Percentiles rank a stretch among this genome's conserved stretches.
phyloP scores from a whole-genome alignment of 1,284 basidiomycete species.

The Ustanciosporium gigantosporum region DNA sequence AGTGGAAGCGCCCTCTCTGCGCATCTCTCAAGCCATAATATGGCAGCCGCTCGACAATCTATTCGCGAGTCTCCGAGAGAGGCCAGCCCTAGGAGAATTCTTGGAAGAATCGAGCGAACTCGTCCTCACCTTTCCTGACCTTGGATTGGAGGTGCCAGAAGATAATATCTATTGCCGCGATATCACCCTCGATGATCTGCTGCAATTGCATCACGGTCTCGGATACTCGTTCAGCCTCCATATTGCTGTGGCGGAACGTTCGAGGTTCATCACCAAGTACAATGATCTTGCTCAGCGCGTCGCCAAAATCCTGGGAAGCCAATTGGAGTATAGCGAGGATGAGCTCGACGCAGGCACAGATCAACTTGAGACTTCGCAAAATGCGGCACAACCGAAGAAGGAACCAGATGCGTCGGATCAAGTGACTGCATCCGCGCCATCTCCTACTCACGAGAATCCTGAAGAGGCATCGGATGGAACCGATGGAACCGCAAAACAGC shows the following conservation, averaged over 20 bases:
- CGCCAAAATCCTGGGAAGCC: slow-evolving; percentile 22
- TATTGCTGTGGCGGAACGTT: slow-evolving; percentile 41
- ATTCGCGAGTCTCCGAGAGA: slow-evolving; percentile 47
- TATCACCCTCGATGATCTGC: slow-evolving; percentile 50
- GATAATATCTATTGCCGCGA: slow-evolving; percentile 56
- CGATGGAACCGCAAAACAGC: too few relatives aligned
- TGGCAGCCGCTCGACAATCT: slow-evolving; percentile 51
- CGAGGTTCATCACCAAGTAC: slow-evolving; percentile 54
- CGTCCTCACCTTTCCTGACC: slow-evolving; percentile 43
- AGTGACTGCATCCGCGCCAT: too few relatives aligned
- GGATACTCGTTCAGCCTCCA: slow-evolving; percentile 47
- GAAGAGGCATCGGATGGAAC: too few relatives aligned
- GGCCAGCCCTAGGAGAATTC: slow-evolving; percentile 56
- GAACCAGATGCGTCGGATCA: too few relatives aligned
- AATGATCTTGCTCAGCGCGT: slow-evolving; percentile 52
- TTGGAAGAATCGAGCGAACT: slow-evolving; percentile 54
- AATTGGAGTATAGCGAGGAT: slow-evolving; percentile 25
- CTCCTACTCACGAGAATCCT: too few relatives aligned
- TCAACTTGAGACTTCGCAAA: too few relatives aligned
- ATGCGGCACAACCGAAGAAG: too few relatives aligned
- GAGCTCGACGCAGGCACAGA: too few relatives aligned
- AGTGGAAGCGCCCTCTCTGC: slow-evolving; percentile 46
- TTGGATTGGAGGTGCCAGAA: slow-evolving; percentile 49
- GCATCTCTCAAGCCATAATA: slow-evolving; percentile 33
- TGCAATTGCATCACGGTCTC: slow-evolving; percentile 46